Percentiles rank a stretch among this genome's conserved stretches.
phyloP scores from a whole-genome alignment of 805 yeast species.

The Pichia cephalocereana region DNA sequence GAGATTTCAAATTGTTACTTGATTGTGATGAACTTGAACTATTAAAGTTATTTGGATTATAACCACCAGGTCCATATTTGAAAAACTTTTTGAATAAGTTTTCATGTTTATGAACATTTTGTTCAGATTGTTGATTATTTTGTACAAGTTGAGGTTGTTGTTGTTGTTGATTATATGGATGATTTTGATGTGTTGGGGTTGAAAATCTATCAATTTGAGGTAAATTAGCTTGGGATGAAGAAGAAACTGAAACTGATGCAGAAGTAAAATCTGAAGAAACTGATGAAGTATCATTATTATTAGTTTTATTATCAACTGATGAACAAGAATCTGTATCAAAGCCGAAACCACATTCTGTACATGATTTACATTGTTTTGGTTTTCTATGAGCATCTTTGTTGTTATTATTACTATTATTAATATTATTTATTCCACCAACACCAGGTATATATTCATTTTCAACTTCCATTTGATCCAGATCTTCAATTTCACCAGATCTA shows the following conservation, averaged over 20 bases:
- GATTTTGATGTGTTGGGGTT: too few relatives aligned
- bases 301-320: not conserved
- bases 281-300: not conserved
- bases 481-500: slow-evolving; percentile 22
- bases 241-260: not conserved
- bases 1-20: not conserved
- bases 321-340: slow-evolving; percentile 4
- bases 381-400: not conserved
- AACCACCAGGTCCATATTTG: slow-evolving; percentile 8
- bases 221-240: not conserved
- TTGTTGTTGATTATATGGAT: too few relatives aligned
- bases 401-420: slow-evolving; percentile 2
- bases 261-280: not conserved
- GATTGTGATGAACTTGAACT: not conserved
- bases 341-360: slow-evolving; percentile 22
- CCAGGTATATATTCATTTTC: slow-evolving; percentile 24
- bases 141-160: not conserved
- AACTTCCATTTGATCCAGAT: slow-evolving; percentile 18
- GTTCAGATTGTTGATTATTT: not conserved
- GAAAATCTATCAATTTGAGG: not conserved
- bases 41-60: not conserved
- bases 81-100: slow-evolving; percentile 6
- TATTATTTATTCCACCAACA: slow-evolving; percentile 9
- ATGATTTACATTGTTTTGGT: slow-evolving; percentile 20
- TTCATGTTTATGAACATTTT: slow-evolving; percentile 4